Evolutionary conservation across 1,284 basidiomycete genomes (phyloP).

Genomic region (Trametes hirsuta): DNA sequence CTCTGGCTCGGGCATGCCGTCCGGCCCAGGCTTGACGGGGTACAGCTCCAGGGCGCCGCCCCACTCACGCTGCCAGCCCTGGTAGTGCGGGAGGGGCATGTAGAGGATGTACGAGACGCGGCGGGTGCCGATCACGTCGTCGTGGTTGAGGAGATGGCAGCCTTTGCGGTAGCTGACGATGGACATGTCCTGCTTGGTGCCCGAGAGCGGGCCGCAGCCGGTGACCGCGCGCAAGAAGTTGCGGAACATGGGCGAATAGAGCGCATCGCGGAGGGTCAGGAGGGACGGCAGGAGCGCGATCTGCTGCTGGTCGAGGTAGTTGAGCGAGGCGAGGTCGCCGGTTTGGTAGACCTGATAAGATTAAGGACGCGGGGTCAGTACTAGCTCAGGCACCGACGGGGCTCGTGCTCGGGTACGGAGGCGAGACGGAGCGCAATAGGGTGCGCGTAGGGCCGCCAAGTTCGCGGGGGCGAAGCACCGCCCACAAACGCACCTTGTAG

Average conservation of each 20-base stretch:
- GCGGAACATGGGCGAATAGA: slow-evolving; percentile 90
- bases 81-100: slow-evolving; percentile 84
- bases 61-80: slow-evolving; percentile 79
- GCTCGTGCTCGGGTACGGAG: neutral
- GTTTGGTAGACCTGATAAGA: slow-evolving; percentile 88
- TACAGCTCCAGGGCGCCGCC: slow-evolving; percentile 98
- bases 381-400: slow-evolving; percentile 1
- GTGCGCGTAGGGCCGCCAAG: neutral
- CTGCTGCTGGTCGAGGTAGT: slow-evolving; percentile 79
- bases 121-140: slow-evolving; percentile 97
- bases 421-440: neutral
- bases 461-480: neutral
- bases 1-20: slow-evolving; percentile 65
- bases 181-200: slow-evolving; percentile 94
- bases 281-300: slow-evolving; percentile 80
- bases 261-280: slow-evolving; percentile 84
- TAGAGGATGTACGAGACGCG: slow-evolving; percentile 98
- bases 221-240: slow-evolving; percentile 87
- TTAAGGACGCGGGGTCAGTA: neutral
- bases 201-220: slow-evolving; percentile 91
- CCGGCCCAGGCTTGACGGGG: slow-evolving; percentile 55
- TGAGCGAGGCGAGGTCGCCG: slow-evolving; percentile 93
- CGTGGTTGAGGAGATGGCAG: slow-evolving; percentile 95
- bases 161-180: slow-evolving; percentile 91
- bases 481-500: slow-evolving; percentile 74